These are phyloP conservation scores for Cladosporium sp. DNA, from an alignment of 2,329 filamentous ascomycete species.

Conservation along the genomic window DNA sequence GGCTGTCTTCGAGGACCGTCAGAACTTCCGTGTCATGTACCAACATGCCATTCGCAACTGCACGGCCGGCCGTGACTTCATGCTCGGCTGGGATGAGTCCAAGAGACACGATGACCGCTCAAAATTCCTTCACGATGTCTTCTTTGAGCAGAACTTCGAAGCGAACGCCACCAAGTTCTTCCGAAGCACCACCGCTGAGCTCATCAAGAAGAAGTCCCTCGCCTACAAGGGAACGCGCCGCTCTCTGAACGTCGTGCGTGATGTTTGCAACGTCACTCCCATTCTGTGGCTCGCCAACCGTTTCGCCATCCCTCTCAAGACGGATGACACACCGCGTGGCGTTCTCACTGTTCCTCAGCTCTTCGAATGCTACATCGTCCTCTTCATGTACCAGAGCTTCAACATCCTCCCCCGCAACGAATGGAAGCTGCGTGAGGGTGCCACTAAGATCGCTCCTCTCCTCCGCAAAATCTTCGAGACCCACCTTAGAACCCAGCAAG, in stretches of 20 bases:
- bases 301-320: slow-evolving; percentile 65
- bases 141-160: slow-evolving; percentile 43
- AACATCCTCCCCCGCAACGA: slow-evolving; percentile 48
- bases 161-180: slow-evolving; percentile 41
- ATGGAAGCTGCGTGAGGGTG: slow-evolving; percentile 45
- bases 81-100: slow-evolving; percentile 39
- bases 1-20: slow-evolving; percentile 45
- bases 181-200: slow-evolving; percentile 37
- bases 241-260: slow-evolving; percentile 44
- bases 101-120: slow-evolving; percentile 40
- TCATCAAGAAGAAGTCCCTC: slow-evolving; percentile 46
- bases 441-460: slow-evolving; percentile 36
- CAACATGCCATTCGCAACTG: slow-evolving; percentile 38
- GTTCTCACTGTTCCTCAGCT: slow-evolving; percentile 43
- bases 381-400: slow-evolving; percentile 51
- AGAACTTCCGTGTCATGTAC: slow-evolving; percentile 47
- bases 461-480: slow-evolving; percentile 40
- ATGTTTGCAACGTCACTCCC: slow-evolving; percentile 64
- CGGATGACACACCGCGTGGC: slow-evolving; percentile 54
- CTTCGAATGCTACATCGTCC: slow-evolving; percentile 41
- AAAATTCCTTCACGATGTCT: slow-evolving; percentile 41
- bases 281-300: slow-evolving; percentile 59
- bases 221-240: slow-evolving; percentile 41
- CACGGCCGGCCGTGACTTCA: slow-evolving; percentile 44
- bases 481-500: slow-evolving; percentile 44